These are phyloP conservation scores for Cytidiella melzeri DNA, from an alignment of 768 basidiomycete species.

Conservation along the genomic window DNA sequence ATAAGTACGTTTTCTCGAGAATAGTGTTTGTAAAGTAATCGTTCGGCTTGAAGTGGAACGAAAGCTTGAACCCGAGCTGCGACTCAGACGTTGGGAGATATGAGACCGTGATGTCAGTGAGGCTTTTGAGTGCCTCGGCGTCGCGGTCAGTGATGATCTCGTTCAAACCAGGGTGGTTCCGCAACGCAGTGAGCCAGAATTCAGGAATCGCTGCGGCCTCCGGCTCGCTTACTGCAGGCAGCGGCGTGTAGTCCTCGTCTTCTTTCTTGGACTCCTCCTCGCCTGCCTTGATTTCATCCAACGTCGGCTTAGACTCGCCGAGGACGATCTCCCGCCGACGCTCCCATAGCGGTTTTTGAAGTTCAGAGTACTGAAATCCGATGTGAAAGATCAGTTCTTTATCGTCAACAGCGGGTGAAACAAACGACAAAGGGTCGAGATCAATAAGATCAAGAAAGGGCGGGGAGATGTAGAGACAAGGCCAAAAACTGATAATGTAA, in stretches of 20 bases:
- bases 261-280: slow-evolving; percentile 68
- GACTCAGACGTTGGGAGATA: slow-evolving; percentile 62
- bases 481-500: not conserved
- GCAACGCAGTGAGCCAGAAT: slow-evolving; percentile 96
- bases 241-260: slow-evolving; percentile 60
- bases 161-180: slow-evolving; percentile 81
- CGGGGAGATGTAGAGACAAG: not conserved
- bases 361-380: slow-evolving; percentile 54
- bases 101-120: slow-evolving; percentile 73
- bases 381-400: slow-evolving; percentile 10
- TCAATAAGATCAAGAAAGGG: not conserved
- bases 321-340: slow-evolving; percentile 81
- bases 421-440: not conserved
- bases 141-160: slow-evolving; percentile 95
- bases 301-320: slow-evolving; percentile 65
- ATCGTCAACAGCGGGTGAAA: not conserved
- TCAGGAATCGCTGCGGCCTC: slow-evolving; percentile 65
- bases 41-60: slow-evolving; percentile 76
- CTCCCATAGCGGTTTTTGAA: slow-evolving; percentile 81
- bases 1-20: slow-evolving; percentile 91
- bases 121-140: slow-evolving; percentile 74
- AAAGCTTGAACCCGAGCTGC: slow-evolving; percentile 88
- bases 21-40: slow-evolving; percentile 82
- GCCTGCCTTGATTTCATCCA: slow-evolving; percentile 80
- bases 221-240: slow-evolving; percentile 29